A percentile compares a stretch with the other conserved stretches of the same genome.
phyloP scores from a whole-genome alignment of 257 asterid species.

The Marsdenia floribunda region DNA sequence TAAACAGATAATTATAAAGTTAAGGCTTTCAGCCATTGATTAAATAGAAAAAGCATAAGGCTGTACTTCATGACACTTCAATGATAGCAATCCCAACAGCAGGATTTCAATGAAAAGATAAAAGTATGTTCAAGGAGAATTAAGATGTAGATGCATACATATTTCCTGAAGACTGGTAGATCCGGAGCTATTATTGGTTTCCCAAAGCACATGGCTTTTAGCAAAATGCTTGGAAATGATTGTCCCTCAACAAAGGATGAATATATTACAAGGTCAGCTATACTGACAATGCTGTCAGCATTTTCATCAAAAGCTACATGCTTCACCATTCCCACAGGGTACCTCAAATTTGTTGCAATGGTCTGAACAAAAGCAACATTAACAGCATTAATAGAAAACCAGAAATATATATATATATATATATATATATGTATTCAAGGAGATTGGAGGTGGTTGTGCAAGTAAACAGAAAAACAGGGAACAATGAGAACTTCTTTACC shows the following conservation, averaged over 20 bases:
- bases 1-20: neutral
- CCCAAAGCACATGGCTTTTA: constrained; percentile 80
- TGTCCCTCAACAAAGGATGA: constrained; percentile 79
- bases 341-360: constrained; percentile 60
- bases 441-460: neutral
- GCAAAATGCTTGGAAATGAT: constrained; percentile 67
- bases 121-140: constrained; percentile 9
- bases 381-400: constrained; percentile 3
- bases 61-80: neutral
- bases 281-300: constrained; percentile 37
- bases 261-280: constrained; percentile 71
- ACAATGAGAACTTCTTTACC: constrained; percentile 38
- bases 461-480: neutral
- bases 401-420: neutral
- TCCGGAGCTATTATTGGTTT: constrained; percentile 86
- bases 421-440: neutral
- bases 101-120: constrained; percentile 3
- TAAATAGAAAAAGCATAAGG: neutral
- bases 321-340: constrained; percentile 65
- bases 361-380: constrained; percentile 35
- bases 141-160: constrained; percentile 46
- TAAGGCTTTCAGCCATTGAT: neutral
- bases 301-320: constrained; percentile 41
- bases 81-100: neutral
- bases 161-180: constrained; percentile 55